A percentile compares a stretch with the other conserved stretches of the same genome.
phyloP scores from a whole-genome alignment of 2,329 filamentous ascomycete species.

The Penicillium sp. region DNA sequence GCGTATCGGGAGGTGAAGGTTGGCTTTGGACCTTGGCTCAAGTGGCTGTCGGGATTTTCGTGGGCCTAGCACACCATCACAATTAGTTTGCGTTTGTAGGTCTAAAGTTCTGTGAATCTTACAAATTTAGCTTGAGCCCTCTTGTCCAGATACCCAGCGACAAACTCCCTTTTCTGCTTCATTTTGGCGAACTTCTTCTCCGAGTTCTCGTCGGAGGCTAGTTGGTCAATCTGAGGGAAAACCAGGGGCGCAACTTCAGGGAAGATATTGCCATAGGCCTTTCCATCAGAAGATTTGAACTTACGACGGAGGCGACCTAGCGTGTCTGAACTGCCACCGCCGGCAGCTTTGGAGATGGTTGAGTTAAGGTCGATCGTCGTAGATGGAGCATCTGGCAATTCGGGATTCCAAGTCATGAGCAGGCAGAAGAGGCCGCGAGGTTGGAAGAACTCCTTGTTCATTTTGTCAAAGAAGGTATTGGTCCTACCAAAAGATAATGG shows the following conservation, averaged over 20 bases:
- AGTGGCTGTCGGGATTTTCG: slow-evolving; percentile 45
- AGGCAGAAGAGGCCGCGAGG: slow-evolving; percentile 58
- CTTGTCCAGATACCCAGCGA: slow-evolving; percentile 54
- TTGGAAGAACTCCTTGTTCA: slow-evolving; percentile 60
- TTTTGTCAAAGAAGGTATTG: slow-evolving; percentile 57
- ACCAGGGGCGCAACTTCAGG: slow-evolving; percentile 53
- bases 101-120: slow-evolving; percentile 5
- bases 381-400: slow-evolving; percentile 28
- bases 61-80: slow-evolving; percentile 19
- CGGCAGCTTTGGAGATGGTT: slow-evolving; percentile 36
- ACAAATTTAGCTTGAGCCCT: slow-evolving; percentile 51
- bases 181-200: slow-evolving; percentile 19
- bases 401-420: slow-evolving; percentile 57
- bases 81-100: background rate
- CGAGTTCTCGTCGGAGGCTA: slow-evolving; percentile 13
- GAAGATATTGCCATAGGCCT: slow-evolving; percentile 44
- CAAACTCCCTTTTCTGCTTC: slow-evolving; percentile 33
- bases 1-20: slow-evolving; percentile 52
- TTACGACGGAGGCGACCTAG: slow-evolving; percentile 32
- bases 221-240: slow-evolving; percentile 48
- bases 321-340: slow-evolving; percentile 15
- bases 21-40: slow-evolving; percentile 35
- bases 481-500: slow-evolving; percentile 29
- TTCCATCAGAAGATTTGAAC: slow-evolving; percentile 41
- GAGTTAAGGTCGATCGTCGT: slow-evolving; percentile 39